phyloP scores from a whole-genome alignment of 495 filamentous ascomycete genomes.

The Recurvomyces mirabilis region DNA sequence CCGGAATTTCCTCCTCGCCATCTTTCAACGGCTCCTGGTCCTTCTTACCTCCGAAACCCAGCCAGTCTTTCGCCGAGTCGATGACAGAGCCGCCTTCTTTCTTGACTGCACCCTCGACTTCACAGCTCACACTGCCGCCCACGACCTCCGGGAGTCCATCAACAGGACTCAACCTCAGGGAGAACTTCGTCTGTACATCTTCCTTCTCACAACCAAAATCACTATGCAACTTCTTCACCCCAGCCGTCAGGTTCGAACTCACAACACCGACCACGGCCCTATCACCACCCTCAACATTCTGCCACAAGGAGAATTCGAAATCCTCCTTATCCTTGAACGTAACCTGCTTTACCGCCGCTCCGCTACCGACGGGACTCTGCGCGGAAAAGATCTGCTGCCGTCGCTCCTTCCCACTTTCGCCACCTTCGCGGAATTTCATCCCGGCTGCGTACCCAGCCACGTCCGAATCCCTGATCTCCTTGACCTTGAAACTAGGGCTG shows the following conservation, averaged over 20 bases:
- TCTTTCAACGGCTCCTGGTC: conserved; percentile 64
- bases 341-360: conserved; percentile 60
- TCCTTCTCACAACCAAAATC: conserved; percentile 62
- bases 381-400: conserved; percentile 69
- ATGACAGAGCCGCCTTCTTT: conserved; percentile 72
- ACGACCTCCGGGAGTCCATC: conserved; percentile 77
- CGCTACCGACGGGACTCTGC: conserved; percentile 55
- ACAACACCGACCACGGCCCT: conserved; percentile 36
- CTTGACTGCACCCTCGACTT: conserved; percentile 56
- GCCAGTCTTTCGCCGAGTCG: conserved; percentile 87
- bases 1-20: conserved; percentile 46
- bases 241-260: conserved; percentile 74
- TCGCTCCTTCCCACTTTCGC: conserved; percentile 47
- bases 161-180: conserved; percentile 55
- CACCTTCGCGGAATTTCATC: conserved; percentile 49
- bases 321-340: conserved; percentile 76
- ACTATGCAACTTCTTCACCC: conserved; percentile 61
- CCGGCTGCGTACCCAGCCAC: conserved; percentile 58
- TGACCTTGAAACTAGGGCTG: conserved; percentile 90
- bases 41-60: conserved; percentile 85
- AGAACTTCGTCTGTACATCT: conserved; percentile 71
- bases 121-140: conserved; percentile 70
- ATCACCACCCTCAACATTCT: conserved; percentile 49
- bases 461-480: conserved; percentile 79
- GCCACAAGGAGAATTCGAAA: conserved; percentile 70